Conservation (phyloP, 768 basidiomycete species). For the Boletellus sp. region DNA sequence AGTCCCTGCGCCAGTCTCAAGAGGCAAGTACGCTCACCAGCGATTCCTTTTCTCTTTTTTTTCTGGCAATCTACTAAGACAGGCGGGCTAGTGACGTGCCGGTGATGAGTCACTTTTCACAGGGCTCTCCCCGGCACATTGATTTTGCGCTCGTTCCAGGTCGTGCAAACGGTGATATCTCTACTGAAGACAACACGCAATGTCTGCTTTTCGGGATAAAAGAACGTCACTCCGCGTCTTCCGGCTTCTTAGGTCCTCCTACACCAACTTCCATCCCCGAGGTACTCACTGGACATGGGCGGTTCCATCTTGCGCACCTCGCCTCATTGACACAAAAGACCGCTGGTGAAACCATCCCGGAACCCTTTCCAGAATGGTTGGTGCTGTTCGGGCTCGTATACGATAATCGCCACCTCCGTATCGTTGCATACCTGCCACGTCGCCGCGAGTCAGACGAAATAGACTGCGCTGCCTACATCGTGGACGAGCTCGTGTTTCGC, state of each 20-base stretch:
- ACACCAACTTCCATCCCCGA: conserved; percentile 7
- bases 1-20: conserved; percentile 11
- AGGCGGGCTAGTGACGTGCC: conserved; percentile 6
- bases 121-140: background rate
- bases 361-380: conserved; percentile 25
- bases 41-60: background rate
- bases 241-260: background rate
- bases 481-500: conserved; percentile 20
- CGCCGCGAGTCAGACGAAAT: conserved; percentile 2
- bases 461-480: conserved; percentile 13
- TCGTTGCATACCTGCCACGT: conserved; percentile 22
- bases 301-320: conserved; percentile 14
- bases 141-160: conserved; percentile 16
- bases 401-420: conserved; percentile 12
- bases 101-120: background rate
- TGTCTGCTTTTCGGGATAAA: conserved; percentile 21
- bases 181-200: background rate
- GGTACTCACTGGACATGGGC: conserved; percentile 8
- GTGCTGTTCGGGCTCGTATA: conserved; percentile 24
- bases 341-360: background rate
- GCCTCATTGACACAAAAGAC: background rate
- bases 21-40: conserved; percentile 13
- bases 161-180: background rate
- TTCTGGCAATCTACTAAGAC: conserved; percentile 7
- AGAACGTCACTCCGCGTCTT: background rate